These are phyloP conservation scores for Sphaceloma murrayae DNA, from an alignment of 2,329 filamentous ascomycete genomes.

Conservation along the genomic window DNA sequence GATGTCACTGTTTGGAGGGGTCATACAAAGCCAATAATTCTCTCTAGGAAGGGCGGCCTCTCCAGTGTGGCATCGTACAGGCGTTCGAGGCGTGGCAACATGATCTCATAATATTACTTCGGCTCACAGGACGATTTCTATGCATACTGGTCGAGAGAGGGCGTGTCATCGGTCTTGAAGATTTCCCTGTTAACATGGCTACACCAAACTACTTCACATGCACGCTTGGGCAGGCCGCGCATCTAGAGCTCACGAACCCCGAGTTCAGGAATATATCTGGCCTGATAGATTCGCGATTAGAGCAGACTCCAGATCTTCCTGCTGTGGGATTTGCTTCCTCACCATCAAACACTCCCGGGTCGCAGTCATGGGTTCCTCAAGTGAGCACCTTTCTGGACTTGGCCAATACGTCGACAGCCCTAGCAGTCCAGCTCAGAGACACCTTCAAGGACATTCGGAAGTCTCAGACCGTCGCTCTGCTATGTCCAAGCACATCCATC, in stretches of 20 bases:
- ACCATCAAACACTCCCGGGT: background rate
- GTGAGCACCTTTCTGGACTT: conserved; percentile 29
- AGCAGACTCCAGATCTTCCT: conserved; percentile 30
- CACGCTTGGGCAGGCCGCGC: conserved; percentile 48
- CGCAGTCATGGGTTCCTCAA: conserved; percentile 23
- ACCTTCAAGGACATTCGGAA: conserved; percentile 19
- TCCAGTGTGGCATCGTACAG: too few species aligned
- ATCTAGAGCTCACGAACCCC: conserved; percentile 27
- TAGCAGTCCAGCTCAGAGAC: conserved; percentile 29
- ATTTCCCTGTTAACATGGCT: too few species aligned
- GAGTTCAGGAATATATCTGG: conserved; percentile 40
- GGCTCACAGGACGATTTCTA: background rate
- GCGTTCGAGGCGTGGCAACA: too few species aligned
- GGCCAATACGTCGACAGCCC: conserved; percentile 27
- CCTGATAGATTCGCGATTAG: conserved; percentile 43
- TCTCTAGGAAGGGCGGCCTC: too few species aligned
- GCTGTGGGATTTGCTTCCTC: conserved; percentile 45
- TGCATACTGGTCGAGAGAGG: background rate
- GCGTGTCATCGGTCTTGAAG: too few species aligned
- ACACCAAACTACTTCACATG: conserved; percentile 50
- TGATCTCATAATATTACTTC: too few species aligned
- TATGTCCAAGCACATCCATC: conserved; percentile 47
- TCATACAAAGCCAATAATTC: too few species aligned
- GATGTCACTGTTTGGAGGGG: too few species aligned
- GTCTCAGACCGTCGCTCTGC: conserved; percentile 39